These are phyloP conservation scores for Malassezia japonica DNA, from an alignment of 1,284 basidiomycete species.

Conservation along the genomic window DNA sequence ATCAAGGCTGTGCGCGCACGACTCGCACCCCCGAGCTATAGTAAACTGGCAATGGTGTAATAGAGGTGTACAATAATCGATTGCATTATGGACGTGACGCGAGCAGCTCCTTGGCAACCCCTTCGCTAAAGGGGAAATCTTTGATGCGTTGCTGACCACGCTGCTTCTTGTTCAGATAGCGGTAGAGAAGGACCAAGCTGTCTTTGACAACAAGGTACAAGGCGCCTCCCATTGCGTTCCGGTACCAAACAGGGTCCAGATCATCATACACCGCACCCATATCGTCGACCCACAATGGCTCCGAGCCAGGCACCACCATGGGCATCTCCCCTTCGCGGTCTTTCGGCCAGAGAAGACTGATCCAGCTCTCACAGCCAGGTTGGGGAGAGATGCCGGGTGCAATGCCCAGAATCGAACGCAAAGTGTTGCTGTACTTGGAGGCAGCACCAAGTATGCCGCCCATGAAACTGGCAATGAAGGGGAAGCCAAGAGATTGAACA, in stretches of 20 bases:
- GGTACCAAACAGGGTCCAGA: conserved; percentile 39
- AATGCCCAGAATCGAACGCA: conserved; percentile 26
- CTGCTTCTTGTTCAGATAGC: conserved; percentile 28
- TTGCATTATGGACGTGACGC: background rate
- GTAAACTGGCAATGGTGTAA: conserved; percentile 56
- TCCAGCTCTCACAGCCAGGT: conserved; percentile 2
- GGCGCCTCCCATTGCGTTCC: conserved; percentile 34
- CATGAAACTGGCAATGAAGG: conserved; percentile 29
- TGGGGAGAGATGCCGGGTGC: conserved; percentile 1
- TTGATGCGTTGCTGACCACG: conserved; percentile 22
- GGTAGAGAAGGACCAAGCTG: conserved; percentile 23
- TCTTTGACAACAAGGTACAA: conserved; percentile 38
- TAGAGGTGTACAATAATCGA: background rate
- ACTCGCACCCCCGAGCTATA: conserved; percentile 84
- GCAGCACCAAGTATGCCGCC: conserved; percentile 26
- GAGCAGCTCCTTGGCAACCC: conserved; percentile 22
- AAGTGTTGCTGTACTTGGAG: conserved; percentile 12
- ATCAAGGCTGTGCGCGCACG: conserved; percentile 77
- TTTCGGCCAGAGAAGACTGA: background rate
- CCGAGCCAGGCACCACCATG: background rate
- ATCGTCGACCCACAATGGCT: background rate
- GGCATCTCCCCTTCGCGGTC: background rate
- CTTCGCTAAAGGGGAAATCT: conserved; percentile 31
- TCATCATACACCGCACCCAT: conserved; percentile 21
- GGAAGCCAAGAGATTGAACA: conserved; percentile 32